Conservation (phyloP, 176 grass and related monocot genomes). For the Stipa capillata region DNA sequence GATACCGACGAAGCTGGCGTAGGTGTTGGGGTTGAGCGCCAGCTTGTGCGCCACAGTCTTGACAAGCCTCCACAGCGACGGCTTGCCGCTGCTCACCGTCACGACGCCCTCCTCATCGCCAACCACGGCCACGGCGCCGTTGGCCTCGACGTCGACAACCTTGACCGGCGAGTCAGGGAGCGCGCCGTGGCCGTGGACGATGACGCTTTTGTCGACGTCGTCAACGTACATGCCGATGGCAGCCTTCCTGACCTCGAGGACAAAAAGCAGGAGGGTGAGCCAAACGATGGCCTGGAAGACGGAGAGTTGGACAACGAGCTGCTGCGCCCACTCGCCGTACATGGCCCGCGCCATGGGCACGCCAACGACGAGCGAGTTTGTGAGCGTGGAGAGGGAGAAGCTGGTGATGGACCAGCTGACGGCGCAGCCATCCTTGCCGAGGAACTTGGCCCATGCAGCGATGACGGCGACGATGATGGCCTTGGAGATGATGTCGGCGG, state of each 20-base stretch:
- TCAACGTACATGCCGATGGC: conserved; percentile 36
- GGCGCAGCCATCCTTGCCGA: conserved; percentile 40
- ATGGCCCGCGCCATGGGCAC: conserved; percentile 72
- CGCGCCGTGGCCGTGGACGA: neutral
- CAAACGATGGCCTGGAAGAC: conserved; percentile 82
- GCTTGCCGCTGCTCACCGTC: conserved; percentile 22
- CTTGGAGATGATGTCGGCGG: conserved; percentile 86
- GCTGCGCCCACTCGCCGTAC: conserved; percentile 92
- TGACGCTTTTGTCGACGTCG: neutral
- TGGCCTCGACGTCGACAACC: neutral
- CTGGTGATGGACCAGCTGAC: conserved; percentile 62
- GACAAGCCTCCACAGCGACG: conserved; percentile 58
- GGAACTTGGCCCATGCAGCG: conserved; percentile 48
- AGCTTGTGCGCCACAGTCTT: conserved; percentile 82
- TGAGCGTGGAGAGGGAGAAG: conserved; percentile 72
- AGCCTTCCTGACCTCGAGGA: conserved; percentile 76
- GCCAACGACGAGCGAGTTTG: conserved; percentile 85
- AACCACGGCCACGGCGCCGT: neutral
- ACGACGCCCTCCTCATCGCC: neutral
- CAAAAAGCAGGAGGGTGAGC: conserved; percentile 72
- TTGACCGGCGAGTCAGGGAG: neutral
- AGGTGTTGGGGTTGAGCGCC: conserved; percentile 68
- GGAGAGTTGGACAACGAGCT: conserved; percentile 89
- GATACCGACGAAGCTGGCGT: conserved; percentile 78
- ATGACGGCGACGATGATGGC: conserved; percentile 46